These are phyloP conservation scores for Chlorella sp. DNA, from an alignment of 139 green algal genomes.

Conservation along the genomic window DNA sequence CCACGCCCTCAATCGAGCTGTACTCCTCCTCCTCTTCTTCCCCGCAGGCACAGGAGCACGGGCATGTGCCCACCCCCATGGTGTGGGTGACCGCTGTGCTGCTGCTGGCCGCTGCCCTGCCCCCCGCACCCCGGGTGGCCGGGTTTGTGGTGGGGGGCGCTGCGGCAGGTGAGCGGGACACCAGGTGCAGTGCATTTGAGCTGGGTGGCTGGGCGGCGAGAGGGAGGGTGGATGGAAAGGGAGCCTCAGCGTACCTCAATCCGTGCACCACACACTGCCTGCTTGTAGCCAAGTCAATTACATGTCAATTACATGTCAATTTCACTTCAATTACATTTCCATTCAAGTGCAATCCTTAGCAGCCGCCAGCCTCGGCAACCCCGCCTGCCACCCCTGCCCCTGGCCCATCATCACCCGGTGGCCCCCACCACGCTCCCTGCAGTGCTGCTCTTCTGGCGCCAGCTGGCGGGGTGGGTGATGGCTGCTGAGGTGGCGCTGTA, in stretches of 20 bases:
- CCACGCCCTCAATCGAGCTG: background rate
- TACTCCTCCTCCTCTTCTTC: background rate
- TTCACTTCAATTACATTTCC: no score
- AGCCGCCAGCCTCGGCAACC: background rate
- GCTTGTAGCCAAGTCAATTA: no score
- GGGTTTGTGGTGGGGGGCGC: conserved; percentile 63
- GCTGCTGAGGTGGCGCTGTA: conserved; percentile 71
- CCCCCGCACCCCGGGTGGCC: conserved; percentile 65
- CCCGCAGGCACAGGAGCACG: conserved; percentile 47
- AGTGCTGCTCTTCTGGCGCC: conserved; percentile 49
- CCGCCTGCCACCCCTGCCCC: background rate
- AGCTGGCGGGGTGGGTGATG: conserved; percentile 69
- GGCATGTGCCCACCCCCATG: conserved; percentile 51
- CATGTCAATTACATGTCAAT: no score
- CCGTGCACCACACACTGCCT: background rate
- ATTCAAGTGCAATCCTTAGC: no score
- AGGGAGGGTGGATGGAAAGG: background rate
- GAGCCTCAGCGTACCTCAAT: background rate
- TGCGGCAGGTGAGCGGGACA: background rate
- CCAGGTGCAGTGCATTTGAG: background rate
- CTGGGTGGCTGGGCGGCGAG: background rate
- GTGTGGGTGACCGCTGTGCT: conserved; percentile 27
- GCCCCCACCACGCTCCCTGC: conserved; percentile 25
- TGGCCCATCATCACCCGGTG: background rate
- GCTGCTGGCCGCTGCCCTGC: conserved; percentile 72